A percentile compares a stretch with the other conserved stretches of the same genome.
phyloP scores from a whole-genome alignment of 805 yeast genomes.

The Candida ovalis region DNA sequence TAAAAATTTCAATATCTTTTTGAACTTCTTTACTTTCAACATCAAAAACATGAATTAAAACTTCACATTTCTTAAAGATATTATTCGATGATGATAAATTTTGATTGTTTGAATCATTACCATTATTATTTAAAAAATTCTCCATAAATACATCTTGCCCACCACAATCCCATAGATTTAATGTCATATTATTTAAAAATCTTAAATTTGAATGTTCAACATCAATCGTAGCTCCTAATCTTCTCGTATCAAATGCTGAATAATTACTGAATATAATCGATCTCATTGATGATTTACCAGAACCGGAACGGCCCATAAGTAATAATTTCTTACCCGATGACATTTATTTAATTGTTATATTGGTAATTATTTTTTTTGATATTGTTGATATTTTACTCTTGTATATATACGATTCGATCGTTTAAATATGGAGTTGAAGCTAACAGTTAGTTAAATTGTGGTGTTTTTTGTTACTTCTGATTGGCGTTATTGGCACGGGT shows the following conservation, averaged over 20 bases:
- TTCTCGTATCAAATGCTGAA: conserved; percentile 92
- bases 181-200: conserved; percentile 90
- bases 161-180: conserved; percentile 97
- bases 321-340: conserved; percentile 54
- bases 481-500: not conserved
- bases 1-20: conserved; percentile 90
- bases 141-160: conserved; percentile 97
- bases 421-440: too few species aligned
- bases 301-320: conserved; percentile 89
- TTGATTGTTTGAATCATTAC: not conserved
- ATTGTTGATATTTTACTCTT: not conserved
- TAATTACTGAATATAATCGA: conserved; percentile 93
- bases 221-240: conserved; percentile 95
- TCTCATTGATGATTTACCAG: conserved; percentile 97
- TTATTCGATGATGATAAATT: conserved; percentile 64
- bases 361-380: not conserved
- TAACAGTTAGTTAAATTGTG: too few species aligned
- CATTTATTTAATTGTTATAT: conserved; percentile 15
- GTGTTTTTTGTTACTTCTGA: too few species aligned
- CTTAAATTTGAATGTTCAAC: conserved; percentile 96
- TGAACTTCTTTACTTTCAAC: conserved; percentile 89
- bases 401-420: too few species aligned
- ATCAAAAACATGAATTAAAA: conserved; percentile 91
- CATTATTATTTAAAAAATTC: conserved; percentile 57
- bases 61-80: conserved; percentile 93